These are phyloP conservation scores for Fusarium oxysporum DNA, from an alignment of 2,329 filamentous ascomycete species.

Conservation along the genomic window DNA sequence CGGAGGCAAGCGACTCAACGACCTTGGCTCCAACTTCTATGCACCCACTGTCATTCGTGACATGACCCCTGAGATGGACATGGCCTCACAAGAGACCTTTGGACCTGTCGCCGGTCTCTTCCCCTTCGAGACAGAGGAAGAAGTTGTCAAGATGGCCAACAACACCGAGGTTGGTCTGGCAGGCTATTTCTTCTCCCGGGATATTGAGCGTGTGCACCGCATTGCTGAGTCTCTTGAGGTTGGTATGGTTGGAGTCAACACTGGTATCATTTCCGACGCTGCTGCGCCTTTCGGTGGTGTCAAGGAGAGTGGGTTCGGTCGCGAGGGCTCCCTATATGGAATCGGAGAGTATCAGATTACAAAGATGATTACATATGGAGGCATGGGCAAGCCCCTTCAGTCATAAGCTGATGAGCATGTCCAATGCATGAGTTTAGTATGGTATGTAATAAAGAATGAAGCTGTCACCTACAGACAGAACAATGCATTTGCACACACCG, in stretches of 20 bases:
- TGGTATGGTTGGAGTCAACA: conserved; percentile 89
- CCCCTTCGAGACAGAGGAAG: conserved; percentile 87
- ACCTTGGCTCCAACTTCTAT: conserved; percentile 88
- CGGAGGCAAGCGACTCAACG: conserved; percentile 79
- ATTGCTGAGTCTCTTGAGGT: conserved; percentile 80
- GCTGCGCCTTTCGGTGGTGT: conserved; percentile 80
- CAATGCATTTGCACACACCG: too few species aligned
- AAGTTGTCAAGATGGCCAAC: conserved; percentile 89
- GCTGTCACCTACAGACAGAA: neutral
- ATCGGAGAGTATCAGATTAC: conserved; percentile 80
- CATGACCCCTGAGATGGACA: conserved; percentile 86
- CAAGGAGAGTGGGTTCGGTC: conserved; percentile 84
- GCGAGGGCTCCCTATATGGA: conserved; percentile 82
- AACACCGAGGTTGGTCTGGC: conserved; percentile 86
- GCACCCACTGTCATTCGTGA: conserved; percentile 89
- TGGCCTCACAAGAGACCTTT: conserved; percentile 92
- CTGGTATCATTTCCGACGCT: conserved; percentile 72
- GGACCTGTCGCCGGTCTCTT: conserved; percentile 93
- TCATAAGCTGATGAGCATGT: neutral
- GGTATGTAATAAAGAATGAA: conserved; percentile 2
- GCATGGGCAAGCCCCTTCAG: conserved; percentile 67
- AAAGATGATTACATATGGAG: conserved; percentile 71
- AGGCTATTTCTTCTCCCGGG: conserved; percentile 88
- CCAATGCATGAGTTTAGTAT: neutral
- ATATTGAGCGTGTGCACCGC: conserved; percentile 69